Base-by-base conservation (phyloP, 192 early-diverging fungal species). In the Entomortierella chlamydospora region DNA sequence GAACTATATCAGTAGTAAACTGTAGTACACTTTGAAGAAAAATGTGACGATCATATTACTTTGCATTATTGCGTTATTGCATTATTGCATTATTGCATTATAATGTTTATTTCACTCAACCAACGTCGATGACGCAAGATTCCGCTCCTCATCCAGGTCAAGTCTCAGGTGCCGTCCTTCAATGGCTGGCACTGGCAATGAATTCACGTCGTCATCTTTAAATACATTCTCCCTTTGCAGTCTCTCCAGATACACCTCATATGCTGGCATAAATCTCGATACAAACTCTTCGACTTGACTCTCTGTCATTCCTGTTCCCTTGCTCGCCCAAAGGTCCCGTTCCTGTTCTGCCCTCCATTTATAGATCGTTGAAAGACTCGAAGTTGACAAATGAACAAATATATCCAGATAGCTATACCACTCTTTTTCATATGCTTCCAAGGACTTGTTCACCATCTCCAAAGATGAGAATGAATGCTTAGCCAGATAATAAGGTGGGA, bases 301-400 rank as follows among this genome's bases (percentile, higher is more conserved):
- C 52, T 93, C 88, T 0, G 84, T 85, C 80, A 98, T 79, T 2
- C 93, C 93, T 13, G 43, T 42, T 10, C 89, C 87, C 25, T 81
- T 86, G 13, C 64, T 61, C 10, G 51, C 57, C 57, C 81, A 63
- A 86, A 92, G 74, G 37, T 79, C 57, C 34, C 93, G 86, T 72
- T 99, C 97, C 79, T 97, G 96, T 51, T 99, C 83, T 57, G 87
- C 85, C 56, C 97, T 86, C 97, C 97, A 99, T 49, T 86, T 64
- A 82, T 94, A 96, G 0, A 97, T 91, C 1, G 90, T 76, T 13
- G 84, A 73, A 20, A 93, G 59, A 58, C 92, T 84, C 0, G 83
- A 53, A 1, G 93, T 83, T 4, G 85, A 81, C 43, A 97, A 71
- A 60, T 90, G 93, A 33, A 96, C 73, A 84, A 95, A 92, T 18